phyloP scores from a whole-genome alignment of 2,329 filamentous ascomycete species.

The Fusarium sp. region DNA sequence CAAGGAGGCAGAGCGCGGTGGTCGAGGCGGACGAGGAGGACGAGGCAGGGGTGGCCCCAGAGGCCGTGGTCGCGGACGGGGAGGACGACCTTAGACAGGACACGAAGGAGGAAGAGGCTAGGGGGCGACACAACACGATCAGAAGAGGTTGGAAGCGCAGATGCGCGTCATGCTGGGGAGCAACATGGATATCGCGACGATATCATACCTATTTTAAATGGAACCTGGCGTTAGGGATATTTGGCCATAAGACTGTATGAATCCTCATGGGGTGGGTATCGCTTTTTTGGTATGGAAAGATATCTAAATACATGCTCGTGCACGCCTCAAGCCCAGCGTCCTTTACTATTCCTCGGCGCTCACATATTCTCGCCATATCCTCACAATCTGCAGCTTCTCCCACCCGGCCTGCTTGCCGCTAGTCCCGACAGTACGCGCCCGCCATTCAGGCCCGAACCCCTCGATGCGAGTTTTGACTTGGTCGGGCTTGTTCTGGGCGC shows the following conservation, averaged over 20 bases:
- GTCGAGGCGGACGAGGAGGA: constrained; percentile 62
- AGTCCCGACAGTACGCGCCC: constrained; percentile 78
- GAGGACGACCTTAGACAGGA: constrained; percentile 44
- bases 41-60: constrained; percentile 65
- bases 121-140: constrained; percentile 2
- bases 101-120: neutral
- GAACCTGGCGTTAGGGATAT: constrained; percentile 52
- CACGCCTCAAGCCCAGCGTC: constrained; percentile 33
- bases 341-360: constrained; percentile 3
- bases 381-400: constrained; percentile 91
- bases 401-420: constrained; percentile 92
- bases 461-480: constrained; percentile 73
- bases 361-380: constrained; percentile 75
- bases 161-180: constrained; percentile 30
- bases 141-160: constrained; percentile 24
- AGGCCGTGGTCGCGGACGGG: constrained; percentile 60
- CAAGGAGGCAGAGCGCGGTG: constrained; percentile 80
- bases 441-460: constrained; percentile 69
- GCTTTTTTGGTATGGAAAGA: constrained; percentile 47
- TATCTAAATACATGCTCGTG: constrained; percentile 48
- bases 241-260: constrained; percentile 48
- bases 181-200: constrained; percentile 38
- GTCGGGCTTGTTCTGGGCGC: constrained; percentile 87
- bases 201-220: constrained; percentile 47
- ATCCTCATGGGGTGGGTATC: constrained; percentile 45